These are phyloP conservation scores for Tylopilus cervinicoccineus DNA, from an alignment of 768 basidiomycete genomes.

Conservation along the genomic window DNA sequence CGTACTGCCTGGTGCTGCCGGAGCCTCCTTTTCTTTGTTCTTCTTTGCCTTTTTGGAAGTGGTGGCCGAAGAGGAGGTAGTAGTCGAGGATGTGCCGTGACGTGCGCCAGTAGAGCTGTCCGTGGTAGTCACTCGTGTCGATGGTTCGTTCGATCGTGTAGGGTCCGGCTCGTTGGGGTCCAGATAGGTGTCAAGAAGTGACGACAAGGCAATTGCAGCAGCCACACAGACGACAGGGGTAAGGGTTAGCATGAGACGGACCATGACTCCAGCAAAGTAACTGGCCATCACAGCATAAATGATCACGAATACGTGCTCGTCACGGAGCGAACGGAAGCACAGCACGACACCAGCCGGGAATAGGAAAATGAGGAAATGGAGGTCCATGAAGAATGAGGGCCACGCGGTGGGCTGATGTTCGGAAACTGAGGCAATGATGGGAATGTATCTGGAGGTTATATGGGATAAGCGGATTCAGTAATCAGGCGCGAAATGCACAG, in stretches of 20 bases:
- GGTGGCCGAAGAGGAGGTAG: slow-evolving; percentile 30
- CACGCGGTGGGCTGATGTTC: slow-evolving; percentile 99
- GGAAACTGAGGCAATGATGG: slow-evolving; percentile 97
- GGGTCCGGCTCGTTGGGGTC: slow-evolving; percentile 71
- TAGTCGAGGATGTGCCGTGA: slow-evolving; percentile 18
- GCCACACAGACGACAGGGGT: slow-evolving; percentile 96
- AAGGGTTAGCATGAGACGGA: slow-evolving; percentile 95
- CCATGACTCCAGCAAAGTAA: slow-evolving; percentile 99
- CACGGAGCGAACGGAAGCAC: slow-evolving; percentile 91
- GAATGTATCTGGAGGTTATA: slow-evolving; percentile 65
- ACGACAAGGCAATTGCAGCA: slow-evolving; percentile 86
- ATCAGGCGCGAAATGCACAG: slow-evolving; percentile 18
- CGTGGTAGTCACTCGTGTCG: neutral
- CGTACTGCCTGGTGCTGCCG: slow-evolving; percentile 32
- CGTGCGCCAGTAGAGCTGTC: slow-evolving; percentile 17
- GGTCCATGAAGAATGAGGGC: slow-evolving; percentile 99
- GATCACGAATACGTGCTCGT: slow-evolving; percentile 98
- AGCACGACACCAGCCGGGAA: slow-evolving; percentile 96
- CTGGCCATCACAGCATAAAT: slow-evolving; percentile 94
- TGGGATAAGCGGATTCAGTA: neutral
- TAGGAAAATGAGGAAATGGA: slow-evolving; percentile 94
- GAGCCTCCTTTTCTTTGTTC: slow-evolving; percentile 52
- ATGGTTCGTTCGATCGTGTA: slow-evolving; percentile 5
- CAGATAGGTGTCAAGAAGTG: slow-evolving; percentile 84
- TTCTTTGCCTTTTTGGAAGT: slow-evolving; percentile 48